Base-by-base conservation (phyloP, 2,329 filamentous ascomycete species). In the Grosmannia serpens region DNA sequence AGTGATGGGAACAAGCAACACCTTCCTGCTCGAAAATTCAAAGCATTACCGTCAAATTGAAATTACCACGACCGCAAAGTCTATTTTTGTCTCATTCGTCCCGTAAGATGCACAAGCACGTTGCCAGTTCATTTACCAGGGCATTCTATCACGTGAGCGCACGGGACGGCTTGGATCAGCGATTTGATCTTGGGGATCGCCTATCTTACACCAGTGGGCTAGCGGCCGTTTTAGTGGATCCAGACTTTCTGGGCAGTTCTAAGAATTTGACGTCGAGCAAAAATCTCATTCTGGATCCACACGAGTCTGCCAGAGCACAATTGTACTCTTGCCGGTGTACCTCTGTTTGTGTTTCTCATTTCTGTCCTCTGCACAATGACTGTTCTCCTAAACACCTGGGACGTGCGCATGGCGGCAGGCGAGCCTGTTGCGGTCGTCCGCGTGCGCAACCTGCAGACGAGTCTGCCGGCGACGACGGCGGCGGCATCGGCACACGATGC, bases 401-500 rank as follows among this genome's bases (percentile, higher is more conserved):
- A 66, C 55, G 71, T 75, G 59, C 68, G 65, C 60, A 67, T 70
- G 35, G 66, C 68, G 13, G 73, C 73, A 49, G 76, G 75, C 53
- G 73, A 77, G 63, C 72, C 77, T n/a, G 68, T 71, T 3, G 78
- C 81, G 50, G 67, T 74, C 17, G 80, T 91, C 63, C 76, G 76
- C 44, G 78, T 90, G 59, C 76, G 75, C 55, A 84, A 88, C 65
- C 79, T 91, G 1, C 75, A 80, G 60, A 74, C 81, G 59, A 77
- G 70, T 10, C 75, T 83, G 60, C 71, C 73, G 62, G 82, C 78
- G n/a, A 24, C 24, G 49, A n/a, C 54, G 24, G 26, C 38, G 7
- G 59, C 55, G 4, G 56, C 31, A 10, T 24, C 17, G 8, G 51
- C 46, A 9, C 55, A 54, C n/a, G 86, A 90, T 68, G 85, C 85